Base-by-base conservation (phyloP, 2,329 filamentous ascomycete species). In the Talaromyces sp. region DNA sequence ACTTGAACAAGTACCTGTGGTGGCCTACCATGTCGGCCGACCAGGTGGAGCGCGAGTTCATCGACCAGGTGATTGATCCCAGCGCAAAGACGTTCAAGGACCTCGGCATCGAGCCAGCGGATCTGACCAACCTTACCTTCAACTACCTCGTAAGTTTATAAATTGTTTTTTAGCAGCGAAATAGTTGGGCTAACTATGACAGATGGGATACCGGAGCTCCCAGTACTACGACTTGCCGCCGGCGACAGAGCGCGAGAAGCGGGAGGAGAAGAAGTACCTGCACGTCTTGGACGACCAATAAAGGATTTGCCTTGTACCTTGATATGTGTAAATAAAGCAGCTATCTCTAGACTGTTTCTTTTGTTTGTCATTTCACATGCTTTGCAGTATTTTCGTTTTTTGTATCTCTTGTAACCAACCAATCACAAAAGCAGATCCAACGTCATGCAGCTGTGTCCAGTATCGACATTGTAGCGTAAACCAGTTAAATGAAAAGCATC, bases 61-160 rank as follows among this genome's bases (percentile, higher is more conserved):
- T 96, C 70, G 90, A 99, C 77, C 95, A 99, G 77, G 81, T 86
- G 68, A 96, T 99, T 72, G 95, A 99, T 76, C 87, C 87, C 62
- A 86, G 83, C 36, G 95, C 95, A 66, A 98, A 97, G 85, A 98
- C 95, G 1, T 96, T 98, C 81, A 90, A 90, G 78, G 93, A 98
- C 73, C 84, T 99, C 54, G 91, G 86, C 64, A 96, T 99, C 66
- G 89, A 92, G 78, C 91, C 93, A 32, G 90, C 87, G 54, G 93
- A 98, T 65, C 85, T 98, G 70, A 88, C 85, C 75, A 88, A 90
- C 76, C 87, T 92, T 75, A 96, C 92, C 67, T 98, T 93, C 78
- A 90, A 96, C 78, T 99, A 99, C 79, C 78, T 98, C 82, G 92
- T 95, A 82, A 79, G 89, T 80, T 22, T 54, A 6, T 32, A 25